These are phyloP conservation scores for Pyrus communis DNA, from an alignment of 306 rosid genomes.

Conservation along the genomic window DNA sequence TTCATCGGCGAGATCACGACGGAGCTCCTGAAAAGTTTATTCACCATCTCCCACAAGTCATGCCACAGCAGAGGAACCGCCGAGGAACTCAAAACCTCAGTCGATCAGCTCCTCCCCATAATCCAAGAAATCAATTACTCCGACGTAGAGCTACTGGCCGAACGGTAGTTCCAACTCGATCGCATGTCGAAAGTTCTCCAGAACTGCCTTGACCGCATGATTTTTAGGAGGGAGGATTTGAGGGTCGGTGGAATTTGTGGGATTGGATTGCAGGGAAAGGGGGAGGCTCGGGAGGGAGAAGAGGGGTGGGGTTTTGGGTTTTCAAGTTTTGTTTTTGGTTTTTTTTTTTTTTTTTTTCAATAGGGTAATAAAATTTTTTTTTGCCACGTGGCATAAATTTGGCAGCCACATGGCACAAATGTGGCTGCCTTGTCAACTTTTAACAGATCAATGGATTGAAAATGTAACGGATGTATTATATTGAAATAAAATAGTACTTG, in stretches of 20 bases:
- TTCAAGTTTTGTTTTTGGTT: no score
- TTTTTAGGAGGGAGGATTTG: conserved; percentile 36
- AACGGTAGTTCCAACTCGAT: conserved; percentile 45
- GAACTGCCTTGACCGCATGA: conserved; percentile 43
- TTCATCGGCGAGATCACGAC: conserved; percentile 77
- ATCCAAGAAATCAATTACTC: conserved; percentile 71
- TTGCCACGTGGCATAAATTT: no score
- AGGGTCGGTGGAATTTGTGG: conserved; percentile 47
- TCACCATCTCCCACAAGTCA: conserved; percentile 41
- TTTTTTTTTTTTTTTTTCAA: no score
- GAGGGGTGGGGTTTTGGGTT: no score
- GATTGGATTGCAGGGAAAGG: conserved; percentile 27
- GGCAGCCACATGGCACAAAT: no score
- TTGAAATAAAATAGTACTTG: no score
- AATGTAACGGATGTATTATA: no score
- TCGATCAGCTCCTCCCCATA: conserved; percentile 38
- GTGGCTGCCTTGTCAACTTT: no score
- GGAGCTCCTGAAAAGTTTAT: conserved; percentile 58
- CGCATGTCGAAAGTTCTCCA: conserved; percentile 51
- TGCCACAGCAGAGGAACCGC: conserved; percentile 52
- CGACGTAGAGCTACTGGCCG: conserved; percentile 51
- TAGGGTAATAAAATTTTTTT: no score
- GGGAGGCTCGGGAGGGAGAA: no score
- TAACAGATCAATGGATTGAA: no score
- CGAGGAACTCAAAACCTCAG: conserved; percentile 27